These are phyloP conservation scores for Jacaranda copaia DNA, from an alignment of 257 asterid species.

Conservation along the genomic window DNA sequence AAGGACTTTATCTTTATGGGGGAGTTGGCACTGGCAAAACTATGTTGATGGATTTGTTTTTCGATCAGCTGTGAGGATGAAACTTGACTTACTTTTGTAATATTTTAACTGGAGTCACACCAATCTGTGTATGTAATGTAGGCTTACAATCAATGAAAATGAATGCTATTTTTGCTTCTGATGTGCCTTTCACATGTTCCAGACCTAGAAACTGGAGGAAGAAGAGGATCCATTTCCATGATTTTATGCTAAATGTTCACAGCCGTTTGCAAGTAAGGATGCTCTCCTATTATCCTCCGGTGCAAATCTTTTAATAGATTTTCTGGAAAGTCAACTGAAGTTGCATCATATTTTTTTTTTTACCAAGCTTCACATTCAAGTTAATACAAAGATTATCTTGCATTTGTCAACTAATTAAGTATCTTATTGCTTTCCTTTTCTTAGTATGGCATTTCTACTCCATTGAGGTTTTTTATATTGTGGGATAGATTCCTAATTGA, in stretches of 20 bases:
- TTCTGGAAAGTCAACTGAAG: conserved; percentile 13
- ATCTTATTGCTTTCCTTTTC: background rate
- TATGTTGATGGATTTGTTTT: conserved; percentile 95
- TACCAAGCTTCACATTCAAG: background rate
- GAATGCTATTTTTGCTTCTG: conserved; percentile 24
- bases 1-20: conserved; percentile 94
- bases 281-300: background rate
- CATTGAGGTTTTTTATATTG: background rate
- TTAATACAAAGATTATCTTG: conserved; percentile 29
- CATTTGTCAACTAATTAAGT: conserved; percentile 12
- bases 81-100: conserved; percentile 7
- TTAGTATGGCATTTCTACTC: background rate
- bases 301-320: conserved; percentile 13
- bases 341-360: background rate
- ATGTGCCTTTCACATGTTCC: conserved; percentile 32
- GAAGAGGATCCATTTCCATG: conserved; percentile 95
- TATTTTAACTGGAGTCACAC: conserved; percentile 25
- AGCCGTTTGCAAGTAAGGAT: conserved; percentile 81
- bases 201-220: conserved; percentile 93
- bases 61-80: conserved; percentile 70
- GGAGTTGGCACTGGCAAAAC: conserved; percentile 99
- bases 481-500: background rate
- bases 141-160: conserved; percentile 51
- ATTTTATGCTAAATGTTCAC: conserved; percentile 93
- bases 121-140: conserved; percentile 55